Conservation (phyloP, 1,284 basidiomycete genomes). For the Fomitopsis pinicola region DNA sequence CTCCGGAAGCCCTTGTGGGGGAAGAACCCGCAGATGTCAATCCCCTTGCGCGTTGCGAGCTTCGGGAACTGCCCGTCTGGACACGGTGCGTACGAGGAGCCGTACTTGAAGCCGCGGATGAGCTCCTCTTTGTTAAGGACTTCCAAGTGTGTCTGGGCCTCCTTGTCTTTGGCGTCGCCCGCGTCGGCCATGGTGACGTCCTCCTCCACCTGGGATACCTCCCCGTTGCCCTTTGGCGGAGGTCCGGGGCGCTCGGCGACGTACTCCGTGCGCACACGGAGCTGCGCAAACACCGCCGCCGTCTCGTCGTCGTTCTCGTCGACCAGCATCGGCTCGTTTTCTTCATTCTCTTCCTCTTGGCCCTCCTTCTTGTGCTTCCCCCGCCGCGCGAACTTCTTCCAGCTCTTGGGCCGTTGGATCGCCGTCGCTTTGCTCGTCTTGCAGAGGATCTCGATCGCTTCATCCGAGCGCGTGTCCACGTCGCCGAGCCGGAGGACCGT, state of each 20-base stretch:
- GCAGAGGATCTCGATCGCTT: constrained; percentile 74
- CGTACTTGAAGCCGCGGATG: constrained; percentile 87
- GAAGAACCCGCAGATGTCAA: constrained; percentile 89
- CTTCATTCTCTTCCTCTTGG: constrained; percentile 28
- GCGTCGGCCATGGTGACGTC: constrained; percentile 7
- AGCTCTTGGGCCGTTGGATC: constrained; percentile 66
- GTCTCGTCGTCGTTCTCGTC: constrained; percentile 25
- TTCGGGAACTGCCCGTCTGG: constrained; percentile 76
- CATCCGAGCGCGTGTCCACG: constrained; percentile 52
- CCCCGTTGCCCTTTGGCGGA: constrained; percentile 14
- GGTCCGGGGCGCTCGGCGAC: constrained; percentile 18
- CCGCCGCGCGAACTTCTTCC: constrained; percentile 72
- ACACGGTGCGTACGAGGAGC: constrained; percentile 83
- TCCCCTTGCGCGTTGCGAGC: constrained; percentile 72
- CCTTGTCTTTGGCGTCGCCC: constrained; percentile 2
- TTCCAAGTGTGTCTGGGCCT: constrained; percentile 29
- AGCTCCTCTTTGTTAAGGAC: constrained; percentile 73
- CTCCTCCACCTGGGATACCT: constrained; percentile 21
- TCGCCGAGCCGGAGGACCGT: constrained; percentile 78
- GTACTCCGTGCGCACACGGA: constrained; percentile 8
- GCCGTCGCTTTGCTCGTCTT: constrained; percentile 85
- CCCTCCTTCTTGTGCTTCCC: constrained; percentile 23
- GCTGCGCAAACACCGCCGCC: constrained; percentile 14
- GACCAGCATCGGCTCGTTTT: constrained; percentile 25
- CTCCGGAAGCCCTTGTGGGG: constrained; percentile 63